Evolutionary conservation across 2,329 filamentous ascomycete species (phyloP).

Genomic region (Ophiostoma perfectum): DNA sequence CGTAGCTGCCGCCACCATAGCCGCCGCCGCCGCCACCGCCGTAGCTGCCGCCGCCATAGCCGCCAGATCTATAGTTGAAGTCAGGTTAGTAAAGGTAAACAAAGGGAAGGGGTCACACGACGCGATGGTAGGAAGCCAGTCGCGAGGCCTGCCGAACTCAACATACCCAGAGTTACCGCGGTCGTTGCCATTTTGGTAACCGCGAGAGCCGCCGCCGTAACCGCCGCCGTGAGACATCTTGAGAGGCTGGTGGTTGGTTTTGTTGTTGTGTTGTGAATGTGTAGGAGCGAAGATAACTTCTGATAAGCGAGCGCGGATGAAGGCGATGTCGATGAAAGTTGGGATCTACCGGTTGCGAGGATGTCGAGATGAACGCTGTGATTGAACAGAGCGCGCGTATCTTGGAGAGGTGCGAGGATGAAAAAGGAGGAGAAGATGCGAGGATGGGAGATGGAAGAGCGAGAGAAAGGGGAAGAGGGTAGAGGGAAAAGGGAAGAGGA

Average conservation of each 20-base stretch:
- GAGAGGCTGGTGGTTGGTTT: conserved; percentile 10
- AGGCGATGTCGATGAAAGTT: background rate
- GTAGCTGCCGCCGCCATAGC: conserved; percentile 34
- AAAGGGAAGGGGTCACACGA: background rate
- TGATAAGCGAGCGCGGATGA: background rate
- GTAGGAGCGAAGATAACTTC: background rate
- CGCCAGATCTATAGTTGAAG: conserved; percentile 27
- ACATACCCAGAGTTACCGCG: conserved; percentile 29
- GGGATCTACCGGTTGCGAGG: background rate
- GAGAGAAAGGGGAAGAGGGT: conserved; percentile 3
- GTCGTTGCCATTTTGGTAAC: conserved; percentile 39
- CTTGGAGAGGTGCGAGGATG: background rate
- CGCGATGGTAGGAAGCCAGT: background rate
- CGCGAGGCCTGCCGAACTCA: background rate
- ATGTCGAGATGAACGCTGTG: background rate
- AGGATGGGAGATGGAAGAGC: conserved; percentile 2
- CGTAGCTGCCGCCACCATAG: conserved; percentile 31
- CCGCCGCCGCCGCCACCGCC: conserved; percentile 36
- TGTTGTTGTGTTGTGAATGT: background rate
- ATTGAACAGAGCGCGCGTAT: conserved; percentile 7
- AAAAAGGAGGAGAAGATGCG: background rate
- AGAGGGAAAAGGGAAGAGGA: conserved; percentile 21
- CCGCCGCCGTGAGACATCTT: conserved; percentile 38
- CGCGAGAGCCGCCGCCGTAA: conserved; percentile 38
- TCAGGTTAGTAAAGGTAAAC: background rate